These are phyloP conservation scores for Blastobotrys terrestris DNA, from an alignment of 805 yeast species.

Conservation along the genomic window DNA sequence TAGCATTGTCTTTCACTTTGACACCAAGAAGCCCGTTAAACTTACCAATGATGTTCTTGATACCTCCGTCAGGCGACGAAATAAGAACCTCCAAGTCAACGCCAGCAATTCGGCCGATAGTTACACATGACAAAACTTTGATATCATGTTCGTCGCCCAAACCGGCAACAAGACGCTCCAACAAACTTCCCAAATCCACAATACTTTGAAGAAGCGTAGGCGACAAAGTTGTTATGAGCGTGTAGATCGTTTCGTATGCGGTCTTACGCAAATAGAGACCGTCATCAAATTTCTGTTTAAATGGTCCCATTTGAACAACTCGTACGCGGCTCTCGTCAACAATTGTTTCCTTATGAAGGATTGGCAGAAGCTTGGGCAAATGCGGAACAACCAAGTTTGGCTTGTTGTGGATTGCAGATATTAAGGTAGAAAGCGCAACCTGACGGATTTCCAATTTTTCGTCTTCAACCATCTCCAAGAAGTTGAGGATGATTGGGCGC, in stretches of 20 bases:
- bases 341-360: constrained; percentile 47
- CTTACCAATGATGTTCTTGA: constrained; percentile 30
- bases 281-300: constrained; percentile 73
- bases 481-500: constrained; percentile 23
- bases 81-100: constrained; percentile 26
- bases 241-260: constrained; percentile 61
- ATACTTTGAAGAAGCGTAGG: constrained; percentile 20
- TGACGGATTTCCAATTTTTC: constrained; percentile 47
- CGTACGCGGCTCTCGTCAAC: constrained; percentile 54
- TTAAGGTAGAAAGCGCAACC: constrained; percentile 51
- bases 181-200: constrained; percentile 31
- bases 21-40: constrained; percentile 39
- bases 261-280: constrained; percentile 69
- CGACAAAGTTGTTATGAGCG: constrained; percentile 36
- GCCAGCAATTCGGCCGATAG: constrained; percentile 35
- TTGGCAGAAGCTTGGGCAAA: constrained; percentile 43
- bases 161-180: constrained; percentile 44
- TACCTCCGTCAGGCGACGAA: constrained; percentile 7
- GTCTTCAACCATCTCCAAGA: constrained; percentile 29
- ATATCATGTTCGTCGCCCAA: constrained; percentile 58
- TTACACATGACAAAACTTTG: constrained; percentile 46
- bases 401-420: constrained; percentile 53
- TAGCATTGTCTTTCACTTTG: constrained; percentile 53
- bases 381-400: constrained; percentile 43
- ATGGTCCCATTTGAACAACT: constrained; percentile 77